These are phyloP conservation scores for Blastobotrys elegans DNA, from an alignment of 1,139 yeast species.

Conservation along the genomic window DNA sequence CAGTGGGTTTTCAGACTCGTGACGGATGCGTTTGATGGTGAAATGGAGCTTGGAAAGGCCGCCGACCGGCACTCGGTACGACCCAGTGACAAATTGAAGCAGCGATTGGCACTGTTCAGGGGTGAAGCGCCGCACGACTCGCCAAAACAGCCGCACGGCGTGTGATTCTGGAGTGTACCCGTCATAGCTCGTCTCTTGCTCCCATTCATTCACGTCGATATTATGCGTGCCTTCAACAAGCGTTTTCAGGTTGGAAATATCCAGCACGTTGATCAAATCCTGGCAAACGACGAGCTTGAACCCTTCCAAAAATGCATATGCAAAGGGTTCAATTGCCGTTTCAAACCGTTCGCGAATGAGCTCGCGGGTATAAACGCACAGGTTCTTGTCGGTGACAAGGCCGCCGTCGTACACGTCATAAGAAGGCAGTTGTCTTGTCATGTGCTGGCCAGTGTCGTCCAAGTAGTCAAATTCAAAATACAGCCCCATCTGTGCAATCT, in stretches of 20 bases:
- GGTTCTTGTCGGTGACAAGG: slow-evolving; percentile 19
- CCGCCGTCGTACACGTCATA: slow-evolving; percentile 11
- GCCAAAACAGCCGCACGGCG: slow-evolving; percentile 22
- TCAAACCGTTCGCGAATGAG: slow-evolving; percentile 15
- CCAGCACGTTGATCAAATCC: slow-evolving; percentile 15
- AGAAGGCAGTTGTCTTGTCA: slow-evolving; percentile 17
- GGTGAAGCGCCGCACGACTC: slow-evolving; percentile 21
- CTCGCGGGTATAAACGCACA: slow-evolving; percentile 19
- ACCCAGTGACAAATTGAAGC: slow-evolving; percentile 31
- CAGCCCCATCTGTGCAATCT: slow-evolving; percentile 13
- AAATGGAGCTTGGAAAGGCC: slow-evolving; percentile 21
- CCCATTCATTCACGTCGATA: slow-evolving; percentile 19
- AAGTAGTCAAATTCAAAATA: slow-evolving; percentile 15
- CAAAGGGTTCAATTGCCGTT: slow-evolving; percentile 12
- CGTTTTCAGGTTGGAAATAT: slow-evolving; percentile 18
- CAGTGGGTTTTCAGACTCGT: slow-evolving; percentile 21
- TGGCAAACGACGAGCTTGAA: slow-evolving; percentile 17
- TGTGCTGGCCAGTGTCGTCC: neutral
- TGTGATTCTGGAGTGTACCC: slow-evolving; percentile 20
- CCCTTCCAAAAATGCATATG: slow-evolving; percentile 19
- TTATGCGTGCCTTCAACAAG: slow-evolving; percentile 24
- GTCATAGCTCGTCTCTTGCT: slow-evolving; percentile 18
- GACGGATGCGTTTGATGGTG: slow-evolving; percentile 23
- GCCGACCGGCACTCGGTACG: slow-evolving; percentile 26
- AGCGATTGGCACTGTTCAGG: slow-evolving; percentile 19